phyloP scores from a whole-genome alignment of 805 yeast genomes.

The Ogataea angusta region DNA sequence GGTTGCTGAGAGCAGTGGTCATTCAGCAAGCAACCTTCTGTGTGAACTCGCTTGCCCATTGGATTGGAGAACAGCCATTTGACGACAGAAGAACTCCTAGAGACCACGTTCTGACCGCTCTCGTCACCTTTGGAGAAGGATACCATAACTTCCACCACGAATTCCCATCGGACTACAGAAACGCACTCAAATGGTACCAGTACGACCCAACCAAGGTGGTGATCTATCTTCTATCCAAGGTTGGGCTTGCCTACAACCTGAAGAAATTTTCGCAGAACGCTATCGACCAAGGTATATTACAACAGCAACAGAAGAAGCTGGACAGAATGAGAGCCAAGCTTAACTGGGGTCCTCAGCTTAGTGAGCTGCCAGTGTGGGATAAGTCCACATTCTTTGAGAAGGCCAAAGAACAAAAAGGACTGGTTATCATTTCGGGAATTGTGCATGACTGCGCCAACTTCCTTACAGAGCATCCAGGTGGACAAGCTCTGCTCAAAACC shows the following conservation, averaged over 20 bases:
- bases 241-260: conserved; percentile 71
- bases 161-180: conserved; percentile 86
- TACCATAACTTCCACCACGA: conserved; percentile 90
- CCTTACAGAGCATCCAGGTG: conserved; percentile 81
- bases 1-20: conserved; percentile 61
- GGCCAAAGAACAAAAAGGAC: conserved; percentile 49
- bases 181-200: conserved; percentile 84
- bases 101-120: conserved; percentile 76
- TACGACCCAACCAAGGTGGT: conserved; percentile 76
- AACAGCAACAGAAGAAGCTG: conserved; percentile 79
- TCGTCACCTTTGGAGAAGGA: conserved; percentile 86
- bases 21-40: conserved; percentile 87
- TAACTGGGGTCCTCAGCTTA: conserved; percentile 73
- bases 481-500: conserved; percentile 65
- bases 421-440: conserved; percentile 72
- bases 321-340: conserved; percentile 58
- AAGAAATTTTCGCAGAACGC: conserved; percentile 77
- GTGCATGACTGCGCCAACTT: conserved; percentile 72
- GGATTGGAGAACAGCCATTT: conserved; percentile 83
- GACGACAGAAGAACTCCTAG: conserved; percentile 86
- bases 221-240: conserved; percentile 55
- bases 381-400: conserved; percentile 53
- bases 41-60: conserved; percentile 82
- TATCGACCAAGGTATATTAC: conserved; percentile 76
- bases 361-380: conserved; percentile 72